phyloP scores from a whole-genome alignment of 257 asterid species.

The Solanum medicagineum region DNA sequence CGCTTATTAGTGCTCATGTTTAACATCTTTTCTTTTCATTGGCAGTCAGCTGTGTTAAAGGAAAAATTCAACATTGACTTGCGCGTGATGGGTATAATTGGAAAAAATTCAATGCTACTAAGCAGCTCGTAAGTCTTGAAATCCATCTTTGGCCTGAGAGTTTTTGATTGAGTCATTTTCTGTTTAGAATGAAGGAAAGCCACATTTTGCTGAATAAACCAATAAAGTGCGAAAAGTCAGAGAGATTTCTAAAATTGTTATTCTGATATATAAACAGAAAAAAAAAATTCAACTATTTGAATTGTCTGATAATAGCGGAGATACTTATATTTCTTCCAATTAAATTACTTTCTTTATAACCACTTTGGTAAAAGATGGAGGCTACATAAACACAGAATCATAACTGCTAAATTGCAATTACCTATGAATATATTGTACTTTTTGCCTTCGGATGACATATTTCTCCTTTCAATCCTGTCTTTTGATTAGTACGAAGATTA shows the following conservation, averaged over 20 bases:
- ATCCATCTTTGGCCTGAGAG: background rate
- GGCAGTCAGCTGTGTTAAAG: conserved; percentile 85
- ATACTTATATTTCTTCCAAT: background rate
- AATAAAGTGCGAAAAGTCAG: background rate
- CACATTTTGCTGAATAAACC: background rate
- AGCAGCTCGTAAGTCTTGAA: conserved; percentile 50
- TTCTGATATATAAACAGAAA: background rate
- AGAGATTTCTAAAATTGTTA: background rate
- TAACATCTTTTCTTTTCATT: background rate
- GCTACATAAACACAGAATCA: background rate
- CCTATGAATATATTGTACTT: background rate
- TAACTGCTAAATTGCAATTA: background rate
- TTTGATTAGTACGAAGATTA: background rate
- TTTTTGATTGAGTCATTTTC: background rate
- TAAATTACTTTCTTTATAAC: background rate
- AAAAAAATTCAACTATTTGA: background rate
- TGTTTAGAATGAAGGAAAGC: background rate
- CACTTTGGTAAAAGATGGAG: background rate
- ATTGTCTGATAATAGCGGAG: background rate
- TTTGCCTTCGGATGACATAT: background rate
- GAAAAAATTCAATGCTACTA: conserved; percentile 66
- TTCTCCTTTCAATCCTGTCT: background rate
- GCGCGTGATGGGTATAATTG: conserved; percentile 89
- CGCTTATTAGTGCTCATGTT: background rate
- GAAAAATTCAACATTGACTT: conserved; percentile 92